Evolutionary conservation across 169 alveolate species (phyloP).

Genomic region (Perkinsus marinus): DNA sequence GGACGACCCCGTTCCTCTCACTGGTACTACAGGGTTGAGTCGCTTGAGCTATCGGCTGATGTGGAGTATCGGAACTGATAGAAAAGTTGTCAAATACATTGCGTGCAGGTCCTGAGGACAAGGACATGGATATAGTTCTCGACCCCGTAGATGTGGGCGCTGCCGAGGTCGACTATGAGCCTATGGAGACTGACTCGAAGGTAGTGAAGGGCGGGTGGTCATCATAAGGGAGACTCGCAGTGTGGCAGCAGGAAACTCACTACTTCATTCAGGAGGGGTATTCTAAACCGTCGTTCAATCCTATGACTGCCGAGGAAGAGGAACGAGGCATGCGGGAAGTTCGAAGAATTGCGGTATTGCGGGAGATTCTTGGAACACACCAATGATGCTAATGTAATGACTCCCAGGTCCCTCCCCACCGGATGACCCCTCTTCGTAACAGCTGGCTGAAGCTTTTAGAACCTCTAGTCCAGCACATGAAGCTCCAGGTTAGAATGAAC

Average conservation of each 20-base stretch:
- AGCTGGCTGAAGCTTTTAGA: constrained; percentile 76
- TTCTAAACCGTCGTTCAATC: background rate
- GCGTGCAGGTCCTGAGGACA: background rate
- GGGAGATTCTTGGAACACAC: background rate
- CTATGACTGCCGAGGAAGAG: background rate
- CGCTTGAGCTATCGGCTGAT: background rate
- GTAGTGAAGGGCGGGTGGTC: background rate
- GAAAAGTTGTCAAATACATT: background rate
- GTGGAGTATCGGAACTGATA: background rate
- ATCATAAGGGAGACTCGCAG: background rate
- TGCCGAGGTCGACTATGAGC: background rate
- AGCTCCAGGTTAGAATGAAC: constrained; percentile 84
- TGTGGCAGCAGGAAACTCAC: background rate
- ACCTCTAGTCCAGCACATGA: constrained; percentile 86
- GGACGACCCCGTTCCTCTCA: background rate
- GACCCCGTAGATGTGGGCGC: background rate
- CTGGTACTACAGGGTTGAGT: background rate
- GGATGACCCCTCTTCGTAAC: constrained; percentile 73
- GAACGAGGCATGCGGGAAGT: background rate
- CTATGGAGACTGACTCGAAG: background rate
- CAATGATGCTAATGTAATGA: background rate
- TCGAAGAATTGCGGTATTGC: background rate
- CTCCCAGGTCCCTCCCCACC: constrained; percentile 67
- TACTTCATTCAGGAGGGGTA: background rate
- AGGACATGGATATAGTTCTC: background rate